These are phyloP conservation scores for Phaeosphaeriaceae sp. DNA, from an alignment of 2,329 filamentous ascomycete genomes.

Conservation along the genomic window DNA sequence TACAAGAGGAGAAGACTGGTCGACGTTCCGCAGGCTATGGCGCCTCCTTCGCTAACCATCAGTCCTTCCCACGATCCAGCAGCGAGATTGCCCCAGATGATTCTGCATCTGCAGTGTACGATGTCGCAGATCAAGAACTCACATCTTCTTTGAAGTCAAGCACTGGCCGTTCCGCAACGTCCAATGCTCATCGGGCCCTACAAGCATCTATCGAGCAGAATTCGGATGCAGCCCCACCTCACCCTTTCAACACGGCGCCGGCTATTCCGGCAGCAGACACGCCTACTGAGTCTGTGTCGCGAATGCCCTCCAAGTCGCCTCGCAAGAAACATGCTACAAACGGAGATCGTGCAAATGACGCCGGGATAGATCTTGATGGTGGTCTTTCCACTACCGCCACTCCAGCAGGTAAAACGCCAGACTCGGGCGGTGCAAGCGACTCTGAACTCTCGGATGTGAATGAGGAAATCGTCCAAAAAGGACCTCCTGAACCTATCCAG, in stretches of 20 bases:
- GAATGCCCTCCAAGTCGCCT: conserved; percentile 41
- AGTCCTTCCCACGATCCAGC: conserved; percentile 31
- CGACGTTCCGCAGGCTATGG: conserved; percentile 44
- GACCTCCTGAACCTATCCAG: conserved; percentile 37
- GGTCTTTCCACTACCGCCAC: conserved; percentile 36
- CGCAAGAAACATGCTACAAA: conserved; percentile 37
- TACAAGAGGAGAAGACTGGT: conserved; percentile 20
- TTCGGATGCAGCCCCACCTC: conserved; percentile 17
- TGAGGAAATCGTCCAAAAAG: conserved; percentile 47
- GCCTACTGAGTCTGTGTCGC: conserved; percentile 33
- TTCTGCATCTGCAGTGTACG: conserved; percentile 28
- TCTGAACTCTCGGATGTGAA: conserved; percentile 49
- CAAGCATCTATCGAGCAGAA: conserved; percentile 21
- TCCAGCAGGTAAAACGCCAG: conserved; percentile 35
- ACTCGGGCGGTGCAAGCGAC: conserved; percentile 37
- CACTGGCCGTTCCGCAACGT: conserved; percentile 11
- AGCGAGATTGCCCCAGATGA: conserved; percentile 35
- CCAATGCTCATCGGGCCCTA: conserved; percentile 27
- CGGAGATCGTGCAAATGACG: conserved; percentile 19
- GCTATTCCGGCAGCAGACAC: conserved; percentile 30
- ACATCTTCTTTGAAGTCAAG: not conserved
- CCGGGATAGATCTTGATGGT: conserved; percentile 29
- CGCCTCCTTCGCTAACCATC: conserved; percentile 20
- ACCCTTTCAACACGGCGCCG: conserved; percentile 40
- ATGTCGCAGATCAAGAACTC: conserved; percentile 21